Evolutionary conservation across 2,329 filamentous ascomycete genomes (phyloP).

Genomic region (Exophiala spinifera): DNA sequence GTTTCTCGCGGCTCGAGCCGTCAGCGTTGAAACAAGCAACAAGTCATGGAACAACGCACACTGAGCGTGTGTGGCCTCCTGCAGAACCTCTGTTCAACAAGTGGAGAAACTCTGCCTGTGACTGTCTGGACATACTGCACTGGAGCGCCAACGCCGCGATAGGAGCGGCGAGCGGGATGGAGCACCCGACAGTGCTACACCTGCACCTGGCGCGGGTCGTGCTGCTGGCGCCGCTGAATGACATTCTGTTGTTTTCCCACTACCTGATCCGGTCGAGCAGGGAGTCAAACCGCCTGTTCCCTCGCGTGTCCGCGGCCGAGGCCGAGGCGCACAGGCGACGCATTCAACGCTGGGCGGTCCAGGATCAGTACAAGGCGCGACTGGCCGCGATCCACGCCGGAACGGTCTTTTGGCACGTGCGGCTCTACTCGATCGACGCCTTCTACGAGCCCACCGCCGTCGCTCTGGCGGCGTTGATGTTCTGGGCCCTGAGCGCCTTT

Average conservation of each 20-base stretch:
- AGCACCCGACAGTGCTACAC: slow-evolving; percentile 55
- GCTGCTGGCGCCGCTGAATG: slow-evolving; percentile 47
- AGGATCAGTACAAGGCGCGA: slow-evolving; percentile 56
- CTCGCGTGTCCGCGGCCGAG: slow-evolving; percentile 32
- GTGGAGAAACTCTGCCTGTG: slow-evolving; percentile 42
- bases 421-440: slow-evolving; percentile 46
- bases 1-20: slow-evolving; percentile 45
- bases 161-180: slow-evolving; percentile 47
- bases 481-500: slow-evolving; percentile 48
- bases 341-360: slow-evolving; percentile 48
- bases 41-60: slow-evolving; percentile 34
- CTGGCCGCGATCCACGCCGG: slow-evolving; percentile 54
- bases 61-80: slow-evolving; percentile 44
- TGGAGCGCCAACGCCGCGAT: slow-evolving; percentile 57
- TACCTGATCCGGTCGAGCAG: slow-evolving; percentile 30
- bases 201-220: slow-evolving; percentile 54
- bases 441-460: slow-evolving; percentile 48
- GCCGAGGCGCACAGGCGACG: slow-evolving; percentile 32
- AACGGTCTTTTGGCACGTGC: slow-evolving; percentile 51
- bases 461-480: slow-evolving; percentile 44
- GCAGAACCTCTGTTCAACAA: slow-evolving; percentile 45
- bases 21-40: slow-evolving; percentile 40
- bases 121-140: slow-evolving; percentile 54
- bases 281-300: slow-evolving; percentile 31
- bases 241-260: slow-evolving; percentile 44